Conservation (phyloP, 1,139 yeast genomes). For the Suhomyces maxii region DNA sequence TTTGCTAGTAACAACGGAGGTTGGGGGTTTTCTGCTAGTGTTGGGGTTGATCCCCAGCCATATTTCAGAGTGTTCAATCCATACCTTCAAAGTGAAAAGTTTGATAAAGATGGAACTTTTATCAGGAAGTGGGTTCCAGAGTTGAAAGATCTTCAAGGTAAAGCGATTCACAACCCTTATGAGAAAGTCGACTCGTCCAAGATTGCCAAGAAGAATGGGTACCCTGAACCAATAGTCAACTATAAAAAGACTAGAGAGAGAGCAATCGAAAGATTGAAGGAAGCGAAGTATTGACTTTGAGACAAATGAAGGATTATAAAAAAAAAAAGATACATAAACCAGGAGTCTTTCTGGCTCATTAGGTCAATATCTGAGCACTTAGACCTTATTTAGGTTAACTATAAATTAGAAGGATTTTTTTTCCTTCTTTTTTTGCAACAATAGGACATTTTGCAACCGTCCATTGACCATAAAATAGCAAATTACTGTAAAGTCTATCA, state of each 20-base stretch:
- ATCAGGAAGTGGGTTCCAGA: conserved; percentile 55
- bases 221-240: conserved; percentile 45
- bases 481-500: too few species aligned
- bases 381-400: too few species aligned
- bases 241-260: conserved; percentile 36
- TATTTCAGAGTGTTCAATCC: conserved; percentile 58
- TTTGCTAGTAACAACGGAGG: conserved; percentile 57
- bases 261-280: conserved; percentile 38
- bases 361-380: too few species aligned
- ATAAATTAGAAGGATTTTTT: too few species aligned
- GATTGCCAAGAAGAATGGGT: conserved; percentile 26
- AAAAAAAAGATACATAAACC: background rate
- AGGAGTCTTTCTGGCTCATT: too few species aligned
- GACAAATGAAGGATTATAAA: background rate
- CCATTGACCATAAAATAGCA: too few species aligned
- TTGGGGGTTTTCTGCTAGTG: conserved; percentile 56
- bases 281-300: conserved; percentile 25
- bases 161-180: conserved; percentile 40
- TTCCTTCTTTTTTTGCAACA: too few species aligned
- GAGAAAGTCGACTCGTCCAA: conserved; percentile 17
- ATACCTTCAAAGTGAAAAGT: conserved; percentile 48
- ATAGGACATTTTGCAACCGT: too few species aligned
- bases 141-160: conserved; percentile 30
- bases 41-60: conserved; percentile 57
- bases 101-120: conserved; percentile 47